Base-by-base conservation (phyloP, 495 filamentous ascomycete genomes). In the Neurospora terricola region DNA sequence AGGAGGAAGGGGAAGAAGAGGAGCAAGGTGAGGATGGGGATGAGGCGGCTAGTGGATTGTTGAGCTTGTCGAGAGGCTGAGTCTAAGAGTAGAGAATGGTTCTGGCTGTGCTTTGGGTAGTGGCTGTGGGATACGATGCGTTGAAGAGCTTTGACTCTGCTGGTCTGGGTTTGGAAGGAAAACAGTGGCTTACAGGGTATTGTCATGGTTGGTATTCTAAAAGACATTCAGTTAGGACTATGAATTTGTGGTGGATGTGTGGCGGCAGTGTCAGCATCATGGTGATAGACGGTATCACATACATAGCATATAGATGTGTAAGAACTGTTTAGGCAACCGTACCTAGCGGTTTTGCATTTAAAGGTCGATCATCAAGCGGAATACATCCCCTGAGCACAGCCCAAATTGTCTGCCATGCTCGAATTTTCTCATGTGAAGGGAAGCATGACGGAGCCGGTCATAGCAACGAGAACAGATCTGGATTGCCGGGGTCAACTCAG, bases 31-130 rank as follows among this genome's bases (percentile, higher is more conserved):
- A 54, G 59, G 27, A 62, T 30, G 23, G 54, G 12, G 77, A 76
- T 16, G 81, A 77, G 4, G 80, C 79, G 5, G 80, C 78, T 8
- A 81, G 78, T 39, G 81, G 78, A 12, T 23, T 83, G 70, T 70
- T 83, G n/a, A 80, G 80, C 48, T 73, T 83, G 38, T 76, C 78
- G 16, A 74, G 77, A 38, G 71, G 77, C 23, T 78, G 2, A 59
- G 6, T 45, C 12, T 16, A 16, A 6, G 42, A 45, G 42, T n/a
- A 2, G 6, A 7, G 16, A 43, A n/a, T 43, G 18, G 42, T 43
- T 39, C 38, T 39, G 38, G 38, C 38, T 39, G 38, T 39, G 38
- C 38, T 39, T 39, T 43, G 42, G 42, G 42, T 43, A 43, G 42
- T 23, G 45, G 21, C 5, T 4, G 21, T 27, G 45, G 45, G 21